These are phyloP conservation scores for Tylopilus vinaceipallidus DNA, from an alignment of 768 basidiomycete genomes.

Conservation along the genomic window DNA sequence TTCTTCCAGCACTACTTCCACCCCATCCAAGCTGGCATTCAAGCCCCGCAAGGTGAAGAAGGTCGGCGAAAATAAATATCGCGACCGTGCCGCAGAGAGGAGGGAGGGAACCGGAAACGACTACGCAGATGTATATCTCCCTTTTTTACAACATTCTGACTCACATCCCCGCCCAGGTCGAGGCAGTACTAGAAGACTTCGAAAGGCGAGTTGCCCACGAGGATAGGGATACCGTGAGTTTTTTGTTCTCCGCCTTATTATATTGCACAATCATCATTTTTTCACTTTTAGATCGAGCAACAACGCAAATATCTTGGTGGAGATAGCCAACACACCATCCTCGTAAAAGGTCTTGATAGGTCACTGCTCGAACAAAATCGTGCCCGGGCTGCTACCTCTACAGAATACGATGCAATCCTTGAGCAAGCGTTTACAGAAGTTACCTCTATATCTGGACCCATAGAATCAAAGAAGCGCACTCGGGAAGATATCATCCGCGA, in stretches of 20 bases:
- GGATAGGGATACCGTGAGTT: conserved; percentile 57
- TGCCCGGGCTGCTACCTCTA: conserved; percentile 54
- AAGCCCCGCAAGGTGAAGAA: conserved; percentile 82
- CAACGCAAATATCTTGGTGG: conserved; percentile 80
- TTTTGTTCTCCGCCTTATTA: background rate
- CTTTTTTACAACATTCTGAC: background rate
- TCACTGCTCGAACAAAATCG: conserved; percentile 84
- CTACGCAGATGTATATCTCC: conserved; percentile 58
- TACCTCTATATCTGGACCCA: conserved; percentile 25
- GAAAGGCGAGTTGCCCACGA: conserved; percentile 59
- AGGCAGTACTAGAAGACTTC: conserved; percentile 80
- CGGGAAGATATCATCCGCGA: conserved; percentile 74
- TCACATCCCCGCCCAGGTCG: conserved; percentile 47
- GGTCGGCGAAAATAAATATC: conserved; percentile 53
- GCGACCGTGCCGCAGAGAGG: conserved; percentile 76
- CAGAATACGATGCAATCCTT: conserved; percentile 76
- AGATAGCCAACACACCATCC: conserved; percentile 79
- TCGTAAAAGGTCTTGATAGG: conserved; percentile 88
- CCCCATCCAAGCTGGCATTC: conserved; percentile 61
- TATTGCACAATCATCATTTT: background rate
- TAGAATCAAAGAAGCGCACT: conserved; percentile 61
- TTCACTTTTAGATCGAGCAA: conserved; percentile 58
- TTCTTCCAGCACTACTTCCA: conserved; percentile 43
- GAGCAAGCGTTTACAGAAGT: conserved; percentile 69
- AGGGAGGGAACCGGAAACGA: conserved; percentile 65